phyloP scores from a whole-genome alignment of 1,284 basidiomycete species.

The Cryptococcus jaspeensis region DNA sequence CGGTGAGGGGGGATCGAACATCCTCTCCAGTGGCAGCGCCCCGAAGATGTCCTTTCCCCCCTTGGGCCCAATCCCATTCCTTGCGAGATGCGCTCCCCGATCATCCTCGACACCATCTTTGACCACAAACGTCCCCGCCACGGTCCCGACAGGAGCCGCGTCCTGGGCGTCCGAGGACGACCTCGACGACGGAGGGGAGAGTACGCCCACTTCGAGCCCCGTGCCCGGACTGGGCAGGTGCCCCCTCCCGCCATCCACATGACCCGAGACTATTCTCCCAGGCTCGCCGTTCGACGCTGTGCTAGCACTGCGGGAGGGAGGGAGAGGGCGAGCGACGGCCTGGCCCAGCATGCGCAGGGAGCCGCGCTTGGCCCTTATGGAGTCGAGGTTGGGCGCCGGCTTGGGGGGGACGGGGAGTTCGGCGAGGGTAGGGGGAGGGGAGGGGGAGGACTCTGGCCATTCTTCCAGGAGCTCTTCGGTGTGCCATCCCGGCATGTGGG shows the following conservation, averaged over 20 bases:
- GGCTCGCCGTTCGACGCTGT: not conserved
- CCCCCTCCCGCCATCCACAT: conserved; percentile 20
- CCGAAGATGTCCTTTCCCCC: conserved; percentile 73
- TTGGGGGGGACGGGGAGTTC: conserved; percentile 25
- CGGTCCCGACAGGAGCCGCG: conserved; percentile 48
- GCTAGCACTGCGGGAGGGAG: conserved; percentile 22
- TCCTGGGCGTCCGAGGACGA: conserved; percentile 21
- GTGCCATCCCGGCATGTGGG: conserved; percentile 63
- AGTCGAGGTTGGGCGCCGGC: conserved; percentile 38
- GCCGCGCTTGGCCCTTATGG: conserved; percentile 39
- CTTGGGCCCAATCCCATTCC: conserved; percentile 34
- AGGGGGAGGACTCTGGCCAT: conserved; percentile 62
- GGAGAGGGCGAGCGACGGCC: conserved; percentile 35
- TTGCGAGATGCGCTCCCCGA: conserved; percentile 40
- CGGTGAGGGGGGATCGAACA: conserved; percentile 87
- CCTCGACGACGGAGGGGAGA: conserved; percentile 20
- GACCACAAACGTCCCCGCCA: conserved; percentile 71
- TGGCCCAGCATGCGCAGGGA: conserved; percentile 40
- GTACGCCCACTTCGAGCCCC: conserved; percentile 10
- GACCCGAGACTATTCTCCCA: conserved; percentile 18
- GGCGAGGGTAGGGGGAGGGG: conserved; percentile 52
- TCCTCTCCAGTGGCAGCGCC: conserved; percentile 74
- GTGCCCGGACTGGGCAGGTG: conserved; percentile 11
- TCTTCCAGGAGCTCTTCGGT: conserved; percentile 74
- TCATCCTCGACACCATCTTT: conserved; percentile 69